Evolutionary conservation across 2,329 filamentous ascomycete species (phyloP).

Genomic region (Colletotrichum sp.): DNA sequence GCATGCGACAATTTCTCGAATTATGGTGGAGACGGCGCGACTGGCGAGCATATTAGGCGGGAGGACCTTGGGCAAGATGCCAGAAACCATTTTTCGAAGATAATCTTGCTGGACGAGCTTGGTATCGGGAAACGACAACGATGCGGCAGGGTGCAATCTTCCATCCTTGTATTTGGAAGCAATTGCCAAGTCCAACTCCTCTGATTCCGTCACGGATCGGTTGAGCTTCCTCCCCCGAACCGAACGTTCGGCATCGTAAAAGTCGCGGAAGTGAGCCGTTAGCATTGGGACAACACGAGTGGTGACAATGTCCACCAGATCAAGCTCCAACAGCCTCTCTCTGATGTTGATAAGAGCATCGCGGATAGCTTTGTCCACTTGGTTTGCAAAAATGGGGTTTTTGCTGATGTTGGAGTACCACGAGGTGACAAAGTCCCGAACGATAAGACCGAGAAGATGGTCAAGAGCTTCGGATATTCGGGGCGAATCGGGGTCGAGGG

Average conservation of each 20-base stretch:
- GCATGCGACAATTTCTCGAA: slow-evolving; percentile 91
- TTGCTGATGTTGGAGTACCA: slow-evolving; percentile 91
- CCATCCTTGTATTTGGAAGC: slow-evolving; percentile 93
- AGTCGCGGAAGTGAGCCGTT: slow-evolving; percentile 87
- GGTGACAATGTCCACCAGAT: slow-evolving; percentile 84
- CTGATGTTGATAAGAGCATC: slow-evolving; percentile 73
- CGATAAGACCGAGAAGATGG: slow-evolving; percentile 74
- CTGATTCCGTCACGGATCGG: slow-evolving; percentile 90
- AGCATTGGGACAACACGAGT: slow-evolving; percentile 86
- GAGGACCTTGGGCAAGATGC: slow-evolving; percentile 76
- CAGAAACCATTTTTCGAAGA: slow-evolving; percentile 75
- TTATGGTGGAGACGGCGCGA: slow-evolving; percentile 77
- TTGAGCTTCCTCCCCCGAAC: slow-evolving; percentile 89
- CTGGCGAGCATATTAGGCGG: slow-evolving; percentile 78
- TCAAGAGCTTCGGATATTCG: slow-evolving; percentile 83
- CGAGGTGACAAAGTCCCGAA: slow-evolving; percentile 83
- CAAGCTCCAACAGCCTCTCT: slow-evolving; percentile 75
- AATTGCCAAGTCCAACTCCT: slow-evolving; percentile 94
- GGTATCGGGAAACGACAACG: slow-evolving; percentile 81
- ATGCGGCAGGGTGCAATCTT: slow-evolving; percentile 85
- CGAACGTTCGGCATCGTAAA: slow-evolving; percentile 85
- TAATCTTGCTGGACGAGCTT: slow-evolving; percentile 89
- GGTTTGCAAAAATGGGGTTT: slow-evolving; percentile 80
- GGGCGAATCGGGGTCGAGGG: slow-evolving; percentile 78
- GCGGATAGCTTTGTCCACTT: slow-evolving; percentile 83